Evolutionary conservation across 2,329 filamentous ascomycete genomes (phyloP).

Genomic region (Aspergillus brasiliensis): DNA sequence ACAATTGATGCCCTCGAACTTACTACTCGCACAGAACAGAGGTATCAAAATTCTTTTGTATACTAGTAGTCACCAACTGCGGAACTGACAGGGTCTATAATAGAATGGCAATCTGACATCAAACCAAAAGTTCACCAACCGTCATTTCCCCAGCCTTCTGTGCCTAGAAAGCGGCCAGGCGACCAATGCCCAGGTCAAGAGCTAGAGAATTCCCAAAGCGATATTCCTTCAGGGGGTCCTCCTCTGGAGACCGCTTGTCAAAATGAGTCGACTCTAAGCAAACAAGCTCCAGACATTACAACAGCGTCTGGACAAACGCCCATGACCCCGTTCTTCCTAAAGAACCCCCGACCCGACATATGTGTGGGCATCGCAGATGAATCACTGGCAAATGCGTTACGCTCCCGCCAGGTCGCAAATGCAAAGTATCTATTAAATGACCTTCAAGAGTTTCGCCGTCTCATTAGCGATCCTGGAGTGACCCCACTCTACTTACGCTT

Average conservation of each 20-base stretch:
- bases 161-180: not conserved
- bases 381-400: not conserved
- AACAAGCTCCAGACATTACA: not conserved
- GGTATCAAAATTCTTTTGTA: too few species aligned
- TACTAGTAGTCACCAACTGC: not conserved
- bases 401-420: not conserved
- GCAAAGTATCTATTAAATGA: not conserved
- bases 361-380: not conserved
- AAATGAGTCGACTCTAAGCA: not conserved
- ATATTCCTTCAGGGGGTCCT: too few species aligned
- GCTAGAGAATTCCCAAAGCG: not conserved
- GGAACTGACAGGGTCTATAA: not conserved
- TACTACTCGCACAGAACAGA: not conserved
- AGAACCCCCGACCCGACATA: not conserved
- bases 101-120: not conserved
- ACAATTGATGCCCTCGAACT: not conserved
- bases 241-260: not conserved
- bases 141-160: too few species aligned
- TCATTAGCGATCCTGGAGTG: conserved; percentile 10
- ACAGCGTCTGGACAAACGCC: not conserved
- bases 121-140: not conserved
- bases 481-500: not conserved
- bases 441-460: conserved; percentile 1
- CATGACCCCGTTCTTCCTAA: not conserved
- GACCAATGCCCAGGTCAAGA: not conserved